Base-by-base conservation (phyloP, 257 asterid genomes). In the Schizonepeta tenuifolia region DNA sequence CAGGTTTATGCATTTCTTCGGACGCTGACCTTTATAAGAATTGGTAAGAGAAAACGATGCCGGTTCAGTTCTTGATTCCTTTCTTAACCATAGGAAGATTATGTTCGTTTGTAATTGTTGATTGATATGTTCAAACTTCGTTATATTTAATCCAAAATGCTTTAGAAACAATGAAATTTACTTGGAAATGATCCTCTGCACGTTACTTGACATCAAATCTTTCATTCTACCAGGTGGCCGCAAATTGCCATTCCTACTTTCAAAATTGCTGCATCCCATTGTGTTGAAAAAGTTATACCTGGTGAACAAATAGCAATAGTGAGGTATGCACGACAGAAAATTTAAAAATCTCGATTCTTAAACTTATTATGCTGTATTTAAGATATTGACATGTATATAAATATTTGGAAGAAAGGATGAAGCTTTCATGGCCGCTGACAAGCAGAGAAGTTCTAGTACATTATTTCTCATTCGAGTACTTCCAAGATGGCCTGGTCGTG, bases 381-480 rank as follows among this genome's bases (percentile, higher is more conserved):
- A 61, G 72, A 50, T 82, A 56, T 66, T 85, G 86, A 92, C 78
- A 66, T 65, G 50, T 82, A 43, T 71, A 43, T 54, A 70, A 70
- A 77, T 85, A 71, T 81, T 90, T 81, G 97, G 84, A 93, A 86
- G 97, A 81, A 86, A 94, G 99, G 88, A 88, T 88, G 96, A 91
- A 88, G 90, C 82, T 88, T 75, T 82, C 98, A 44, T 87, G 97
- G 99, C 99, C 99, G 73, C 55, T 94, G 77, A 86, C 98, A 69
- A 69, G 90, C 76, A 84, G 99, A 81, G 99, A 94, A 84, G 97
- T 78, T 53, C 55, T 91, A 14, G 1, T 86, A 35, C 97, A 94
- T 79, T 83, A 55, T 67, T 91, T 84, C 59, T 81, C 79, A 58
- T 85, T 94, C 21, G 96, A 91, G 72, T 94, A 88, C 86, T 79